phyloP scores from a whole-genome alignment of 108 stramenopile genomes.

The Mayamaea pseudoterrestris region DNA sequence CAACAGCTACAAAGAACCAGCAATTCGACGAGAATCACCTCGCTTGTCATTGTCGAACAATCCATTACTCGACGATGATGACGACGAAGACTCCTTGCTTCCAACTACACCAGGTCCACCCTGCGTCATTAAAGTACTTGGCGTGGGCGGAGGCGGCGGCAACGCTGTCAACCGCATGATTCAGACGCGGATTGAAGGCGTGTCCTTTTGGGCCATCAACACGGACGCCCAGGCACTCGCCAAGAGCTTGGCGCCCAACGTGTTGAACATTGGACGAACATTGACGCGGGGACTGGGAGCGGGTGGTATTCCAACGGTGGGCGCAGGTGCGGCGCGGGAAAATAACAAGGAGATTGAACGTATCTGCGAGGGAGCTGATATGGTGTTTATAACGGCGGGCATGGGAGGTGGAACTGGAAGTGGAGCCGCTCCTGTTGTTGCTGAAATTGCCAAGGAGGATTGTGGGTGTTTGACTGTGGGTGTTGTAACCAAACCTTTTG shows the following conservation, averaged over 20 bases:
- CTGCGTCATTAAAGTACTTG: constrained; percentile 37
- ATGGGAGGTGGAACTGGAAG: constrained; percentile 76
- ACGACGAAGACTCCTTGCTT: no score
- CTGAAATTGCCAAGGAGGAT: constrained; percentile 53
- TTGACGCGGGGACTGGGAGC: constrained; percentile 70
- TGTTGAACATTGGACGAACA: constrained; percentile 42
- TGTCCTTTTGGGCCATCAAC: constrained; percentile 66
- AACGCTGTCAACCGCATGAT: constrained; percentile 60
- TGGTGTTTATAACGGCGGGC: constrained; percentile 66
- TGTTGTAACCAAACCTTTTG: constrained; percentile 76
- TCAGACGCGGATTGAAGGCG: constrained; percentile 35
- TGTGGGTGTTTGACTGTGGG: constrained; percentile 52
- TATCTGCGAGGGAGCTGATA: constrained; percentile 41
- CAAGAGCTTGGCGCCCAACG: constrained; percentile 17
- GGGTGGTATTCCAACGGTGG: constrained; percentile 53
- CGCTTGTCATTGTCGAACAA: not conserved
- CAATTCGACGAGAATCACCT: not conserved
- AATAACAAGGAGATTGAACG: constrained; percentile 24
- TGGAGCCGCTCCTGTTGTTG: constrained; percentile 69
- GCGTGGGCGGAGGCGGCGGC: constrained; percentile 57
- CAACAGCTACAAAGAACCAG: not conserved
- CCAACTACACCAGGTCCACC: constrained; percentile 15
- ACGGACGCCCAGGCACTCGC: constrained; percentile 64
- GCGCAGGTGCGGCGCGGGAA: constrained; percentile 50
- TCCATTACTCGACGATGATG: not conserved